Evolutionary conservation across 202 grass and related monocot species (phyloP).

Genomic region (Alloteropsis angusta): DNA sequence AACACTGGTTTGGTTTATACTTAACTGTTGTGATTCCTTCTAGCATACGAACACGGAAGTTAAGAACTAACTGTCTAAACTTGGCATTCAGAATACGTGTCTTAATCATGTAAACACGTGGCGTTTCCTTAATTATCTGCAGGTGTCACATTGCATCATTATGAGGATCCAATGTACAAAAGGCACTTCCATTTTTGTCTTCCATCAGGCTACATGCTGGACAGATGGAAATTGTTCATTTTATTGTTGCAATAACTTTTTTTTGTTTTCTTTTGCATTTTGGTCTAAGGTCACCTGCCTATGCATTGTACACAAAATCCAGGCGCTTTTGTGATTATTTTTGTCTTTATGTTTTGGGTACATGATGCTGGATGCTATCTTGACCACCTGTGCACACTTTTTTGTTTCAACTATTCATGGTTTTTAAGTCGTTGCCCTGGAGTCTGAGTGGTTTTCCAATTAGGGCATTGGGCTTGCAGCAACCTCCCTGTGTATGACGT

Average conservation of each 20-base stretch:
- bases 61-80: neutral
- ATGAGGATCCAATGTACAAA: neutral
- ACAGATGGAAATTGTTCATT: neutral
- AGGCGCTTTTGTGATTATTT: neutral
- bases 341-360: neutral
- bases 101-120: neutral
- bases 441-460: no score
- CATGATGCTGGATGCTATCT: neutral
- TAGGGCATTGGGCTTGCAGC: no score
- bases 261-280: neutral
- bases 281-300: neutral
- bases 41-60: neutral
- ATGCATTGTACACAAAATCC: neutral
- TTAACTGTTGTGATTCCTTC: neutral
- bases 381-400: neutral
- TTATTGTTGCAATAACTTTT: neutral
- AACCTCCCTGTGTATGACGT: no score
- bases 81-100: neutral
- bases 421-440: no score
- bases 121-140: neutral
- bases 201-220: neutral
- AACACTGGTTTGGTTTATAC: neutral
- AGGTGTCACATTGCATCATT: neutral
- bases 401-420: neutral
- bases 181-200: neutral